These are phyloP conservation scores for Beauveria sp. DNA, from an alignment of 2,329 filamentous ascomycete genomes.

Conservation along the genomic window DNA sequence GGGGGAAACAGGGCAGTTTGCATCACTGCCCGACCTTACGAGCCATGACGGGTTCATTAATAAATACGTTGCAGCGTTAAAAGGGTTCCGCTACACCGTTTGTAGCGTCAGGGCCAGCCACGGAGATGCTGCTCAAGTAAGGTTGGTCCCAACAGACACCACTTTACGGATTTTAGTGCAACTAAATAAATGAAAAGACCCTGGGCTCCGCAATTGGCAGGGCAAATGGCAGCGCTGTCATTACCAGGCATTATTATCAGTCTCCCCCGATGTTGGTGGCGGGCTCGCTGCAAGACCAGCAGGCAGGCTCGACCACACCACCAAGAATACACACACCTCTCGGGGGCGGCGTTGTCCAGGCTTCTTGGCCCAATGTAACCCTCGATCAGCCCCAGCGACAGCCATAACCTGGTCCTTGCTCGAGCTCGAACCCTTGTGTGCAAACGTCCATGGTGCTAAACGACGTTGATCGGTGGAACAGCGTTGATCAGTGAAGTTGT, in stretches of 20 bases:
- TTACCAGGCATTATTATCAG: background rate
- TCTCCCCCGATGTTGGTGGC: background rate
- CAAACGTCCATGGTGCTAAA: too few relatives aligned
- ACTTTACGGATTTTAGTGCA: too few relatives aligned
- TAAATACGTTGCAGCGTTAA: background rate
- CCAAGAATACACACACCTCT: background rate
- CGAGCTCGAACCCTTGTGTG: background rate
- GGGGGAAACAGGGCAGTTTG: background rate
- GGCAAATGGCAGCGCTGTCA: background rate
- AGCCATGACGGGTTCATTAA: background rate
- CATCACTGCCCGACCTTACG: background rate
- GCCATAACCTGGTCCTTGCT: background rate
- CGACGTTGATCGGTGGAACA: too few relatives aligned
- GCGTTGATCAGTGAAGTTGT: too few relatives aligned
- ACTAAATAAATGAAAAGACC: background rate
- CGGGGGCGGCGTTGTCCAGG: slow-evolving; percentile 8
- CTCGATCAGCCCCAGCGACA: slow-evolving; percentile 6
- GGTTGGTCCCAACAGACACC: background rate
- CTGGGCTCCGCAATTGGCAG: background rate
- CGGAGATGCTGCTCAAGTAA: slow-evolving; percentile 1
- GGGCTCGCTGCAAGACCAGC: background rate
- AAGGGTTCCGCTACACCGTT: background rate
- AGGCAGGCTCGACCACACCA: background rate
- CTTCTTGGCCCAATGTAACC: slow-evolving; percentile 6
- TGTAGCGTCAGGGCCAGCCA: background rate